Conservation (phyloP, 257 asterid species). For the Solanum lycopersicoides region DNA sequence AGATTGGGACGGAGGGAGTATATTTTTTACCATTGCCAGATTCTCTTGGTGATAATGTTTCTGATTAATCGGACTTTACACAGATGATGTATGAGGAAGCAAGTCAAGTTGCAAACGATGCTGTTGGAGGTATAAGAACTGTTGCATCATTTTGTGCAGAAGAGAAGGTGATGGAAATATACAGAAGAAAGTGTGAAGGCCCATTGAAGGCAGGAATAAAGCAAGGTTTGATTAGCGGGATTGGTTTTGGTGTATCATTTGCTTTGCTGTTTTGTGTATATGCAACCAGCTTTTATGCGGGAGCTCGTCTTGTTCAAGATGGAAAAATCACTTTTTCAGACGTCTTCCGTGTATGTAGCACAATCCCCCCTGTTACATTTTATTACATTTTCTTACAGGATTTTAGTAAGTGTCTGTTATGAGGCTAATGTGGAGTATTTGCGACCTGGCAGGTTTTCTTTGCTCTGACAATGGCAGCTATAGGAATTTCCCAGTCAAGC, state of each 20-base stretch:
- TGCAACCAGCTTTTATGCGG: conserved; percentile 81
- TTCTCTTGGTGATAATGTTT: not conserved
- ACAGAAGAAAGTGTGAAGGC: not conserved
- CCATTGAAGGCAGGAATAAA: not conserved
- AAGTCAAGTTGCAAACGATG: not conserved
- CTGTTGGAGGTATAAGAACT: conserved; percentile 2
- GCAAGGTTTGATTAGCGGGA: conserved; percentile 5
- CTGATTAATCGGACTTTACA: not conserved
- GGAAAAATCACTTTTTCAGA: conserved; percentile 60
- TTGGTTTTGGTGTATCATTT: conserved; percentile 66
- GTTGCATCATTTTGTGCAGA: conserved; percentile 1
- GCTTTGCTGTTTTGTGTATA: conserved; percentile 53
- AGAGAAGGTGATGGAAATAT: conserved; percentile 2
- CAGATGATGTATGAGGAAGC: not conserved
- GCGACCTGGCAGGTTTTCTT: conserved; percentile 69
- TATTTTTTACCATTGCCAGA: not conserved
- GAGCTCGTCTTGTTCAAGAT: conserved; percentile 69
- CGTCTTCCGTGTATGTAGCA: conserved; percentile 60
- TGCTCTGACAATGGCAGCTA: conserved; percentile 74
- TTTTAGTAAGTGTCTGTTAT: not conserved
- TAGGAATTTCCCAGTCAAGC: conserved; percentile 80
- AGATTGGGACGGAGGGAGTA: not conserved
- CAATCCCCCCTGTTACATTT: not conserved
- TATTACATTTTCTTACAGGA: not conserved
- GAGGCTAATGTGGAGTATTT: not conserved